phyloP scores from a whole-genome alignment of 257 asterid genomes.

The Solanum arcanum region DNA sequence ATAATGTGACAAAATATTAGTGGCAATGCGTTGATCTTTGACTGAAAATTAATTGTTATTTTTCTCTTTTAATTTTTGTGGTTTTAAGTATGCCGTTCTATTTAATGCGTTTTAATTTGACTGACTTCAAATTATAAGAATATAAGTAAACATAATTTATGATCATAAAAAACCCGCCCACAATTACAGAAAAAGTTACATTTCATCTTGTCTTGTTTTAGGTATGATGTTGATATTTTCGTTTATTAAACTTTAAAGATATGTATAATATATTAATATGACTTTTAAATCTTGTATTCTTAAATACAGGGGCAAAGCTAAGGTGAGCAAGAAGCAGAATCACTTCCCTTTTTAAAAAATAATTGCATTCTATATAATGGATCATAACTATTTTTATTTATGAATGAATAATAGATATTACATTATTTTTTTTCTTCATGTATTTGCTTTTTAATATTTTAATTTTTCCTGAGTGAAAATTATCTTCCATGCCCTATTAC shows the following conservation, averaged over 20 bases:
- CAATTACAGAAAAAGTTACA: not conserved
- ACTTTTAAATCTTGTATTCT: not conserved
- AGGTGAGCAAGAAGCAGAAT: not conserved
- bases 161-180: not conserved
- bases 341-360: not conserved
- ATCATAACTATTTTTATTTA: not conserved
- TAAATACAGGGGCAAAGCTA: not conserved
- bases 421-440: not conserved
- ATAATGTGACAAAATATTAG: not conserved
- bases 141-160: not conserved
- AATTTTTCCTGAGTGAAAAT: not conserved
- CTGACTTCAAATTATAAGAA: not conserved
- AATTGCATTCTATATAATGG: not conserved
- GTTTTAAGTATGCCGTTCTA: too few relatives aligned
- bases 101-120: too few relatives aligned
- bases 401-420: not conserved
- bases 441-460: not conserved
- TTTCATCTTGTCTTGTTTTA: too few relatives aligned
- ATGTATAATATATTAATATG: not conserved
- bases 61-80: constrained; percentile 2
- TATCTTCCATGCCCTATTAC: not conserved
- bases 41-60: constrained; percentile 21
- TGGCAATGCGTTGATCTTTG: constrained; percentile 16
- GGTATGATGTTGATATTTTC: too few relatives aligned
- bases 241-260: too few relatives aligned